These are phyloP conservation scores for Salix brachista DNA, from an alignment of 345 rosid species.

Conservation along the genomic window DNA sequence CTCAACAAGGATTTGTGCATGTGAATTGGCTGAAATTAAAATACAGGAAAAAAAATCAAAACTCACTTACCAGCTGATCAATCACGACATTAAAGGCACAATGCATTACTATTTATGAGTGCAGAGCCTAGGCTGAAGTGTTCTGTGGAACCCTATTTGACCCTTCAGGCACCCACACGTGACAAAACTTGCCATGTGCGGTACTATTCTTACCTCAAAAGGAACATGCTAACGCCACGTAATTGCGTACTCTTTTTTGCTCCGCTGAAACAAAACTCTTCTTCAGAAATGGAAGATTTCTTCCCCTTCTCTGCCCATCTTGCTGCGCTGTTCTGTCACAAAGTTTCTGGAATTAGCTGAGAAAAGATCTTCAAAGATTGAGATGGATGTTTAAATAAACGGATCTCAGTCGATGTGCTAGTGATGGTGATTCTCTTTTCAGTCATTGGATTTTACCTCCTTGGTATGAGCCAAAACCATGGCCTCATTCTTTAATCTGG, in stretches of 20 bases:
- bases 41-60: not conserved
- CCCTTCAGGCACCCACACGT: not conserved
- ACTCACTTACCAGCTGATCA: not conserved
- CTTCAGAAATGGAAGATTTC: not conserved
- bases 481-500: not conserved
- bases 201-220: not conserved
- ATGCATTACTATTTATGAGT: not conserved
- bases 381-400: not conserved
- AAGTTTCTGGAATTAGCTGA: not conserved
- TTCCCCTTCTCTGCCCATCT: not conserved
- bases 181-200: not conserved
- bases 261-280: not conserved
- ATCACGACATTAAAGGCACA: not conserved
- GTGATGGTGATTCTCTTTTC: not conserved
- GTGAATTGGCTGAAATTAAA: conserved; percentile 13
- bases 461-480: no score
- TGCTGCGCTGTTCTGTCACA: not conserved
- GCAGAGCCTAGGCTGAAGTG: not conserved
- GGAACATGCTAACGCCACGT: no score
- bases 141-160: not conserved
- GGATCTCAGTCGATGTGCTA: not conserved
- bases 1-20: conserved; percentile 15
- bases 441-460: not conserved
- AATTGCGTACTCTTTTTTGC: no score
- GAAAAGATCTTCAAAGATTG: not conserved